Evolutionary conservation across 2,329 filamentous ascomycete species (phyloP).

Genomic region (Sporothrix sp.): DNA sequence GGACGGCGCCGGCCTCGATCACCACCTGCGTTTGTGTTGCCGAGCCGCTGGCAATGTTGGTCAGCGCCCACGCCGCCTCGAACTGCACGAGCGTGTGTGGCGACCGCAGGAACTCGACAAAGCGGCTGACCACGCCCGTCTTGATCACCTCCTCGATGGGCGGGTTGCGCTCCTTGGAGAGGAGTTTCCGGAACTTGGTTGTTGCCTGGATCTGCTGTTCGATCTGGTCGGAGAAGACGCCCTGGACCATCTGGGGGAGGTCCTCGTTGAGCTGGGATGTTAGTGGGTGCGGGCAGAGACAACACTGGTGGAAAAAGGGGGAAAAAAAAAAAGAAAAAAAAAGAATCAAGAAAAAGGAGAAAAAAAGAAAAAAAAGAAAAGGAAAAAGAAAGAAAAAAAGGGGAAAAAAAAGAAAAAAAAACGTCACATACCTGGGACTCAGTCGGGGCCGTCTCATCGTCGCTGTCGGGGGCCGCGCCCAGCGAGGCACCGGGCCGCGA

Average conservation of each 20-base stretch:
- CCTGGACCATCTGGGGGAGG: conserved; percentile 93
- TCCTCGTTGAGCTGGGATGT: conserved; percentile 77
- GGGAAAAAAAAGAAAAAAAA: conserved; percentile 10
- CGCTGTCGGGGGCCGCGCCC: conserved; percentile 86
- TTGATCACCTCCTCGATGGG: conserved; percentile 99
- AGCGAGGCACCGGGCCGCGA: conserved; percentile 71
- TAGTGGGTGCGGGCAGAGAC: too few relatives aligned
- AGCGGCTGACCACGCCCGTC: conserved; percentile 93
- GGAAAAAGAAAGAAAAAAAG: neutral
- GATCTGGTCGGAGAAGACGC: conserved; percentile 98
- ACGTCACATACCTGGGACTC: conserved; percentile 74
- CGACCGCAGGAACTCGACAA: conserved; percentile 95
- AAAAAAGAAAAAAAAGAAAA: neutral
- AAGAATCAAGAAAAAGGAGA: conserved; percentile 17
- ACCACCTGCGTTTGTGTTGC: conserved; percentile 97
- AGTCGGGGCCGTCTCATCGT: conserved; percentile 90
- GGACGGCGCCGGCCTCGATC: conserved; percentile 94
- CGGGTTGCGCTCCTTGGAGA: conserved; percentile 97
- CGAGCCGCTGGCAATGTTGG: conserved; percentile 97
- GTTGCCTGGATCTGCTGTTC: conserved; percentile 95
- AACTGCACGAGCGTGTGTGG: conserved; percentile 98
- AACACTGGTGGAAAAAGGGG: neutral
- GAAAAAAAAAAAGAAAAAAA: conserved; percentile 2
- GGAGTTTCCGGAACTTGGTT: conserved; percentile 94
- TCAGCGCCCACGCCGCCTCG: conserved; percentile 96